Percentiles rank a stretch among this genome's conserved stretches.
Conservation (phyloP, 345 rosid species). For the Salix koriyanagi region DNA sequence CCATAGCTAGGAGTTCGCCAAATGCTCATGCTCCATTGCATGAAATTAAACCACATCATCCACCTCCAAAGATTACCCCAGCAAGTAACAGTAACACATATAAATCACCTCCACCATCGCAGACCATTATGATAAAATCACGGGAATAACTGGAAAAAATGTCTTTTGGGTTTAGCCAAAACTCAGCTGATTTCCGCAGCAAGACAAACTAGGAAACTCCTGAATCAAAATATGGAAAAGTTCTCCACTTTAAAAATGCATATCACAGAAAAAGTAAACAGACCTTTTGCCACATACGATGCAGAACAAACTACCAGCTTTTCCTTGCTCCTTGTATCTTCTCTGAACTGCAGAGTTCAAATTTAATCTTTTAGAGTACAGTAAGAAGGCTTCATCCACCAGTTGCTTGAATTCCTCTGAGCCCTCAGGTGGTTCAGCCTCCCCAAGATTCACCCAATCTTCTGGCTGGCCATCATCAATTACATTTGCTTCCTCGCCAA, state of each 20-base stretch:
- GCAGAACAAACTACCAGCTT: conserved; percentile 71
- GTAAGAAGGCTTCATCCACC: conserved; percentile 51
- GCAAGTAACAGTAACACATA: neutral
- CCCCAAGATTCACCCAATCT: conserved; percentile 26
- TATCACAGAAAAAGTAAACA: conserved; percentile 37
- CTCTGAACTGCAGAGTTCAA: conserved; percentile 38
- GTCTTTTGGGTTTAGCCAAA: neutral
- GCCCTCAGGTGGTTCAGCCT: conserved; percentile 41
- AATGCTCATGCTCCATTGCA: neutral
- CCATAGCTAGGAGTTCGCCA: neutral
- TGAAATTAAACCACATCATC: neutral
- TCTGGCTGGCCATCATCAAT: conserved; percentile 36
- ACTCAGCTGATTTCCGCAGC: conserved; percentile 3
- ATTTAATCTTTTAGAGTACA: conserved; percentile 48
- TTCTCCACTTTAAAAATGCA: conserved; percentile 20
- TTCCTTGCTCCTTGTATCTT: conserved; percentile 67
- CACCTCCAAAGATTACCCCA: neutral
- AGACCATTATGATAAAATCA: neutral
- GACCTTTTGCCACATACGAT: conserved; percentile 66
- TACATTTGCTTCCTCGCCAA: conserved; percentile 27
- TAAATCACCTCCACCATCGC: neutral
- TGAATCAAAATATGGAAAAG: conserved; percentile 24
- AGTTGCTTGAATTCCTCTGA: conserved; percentile 54
- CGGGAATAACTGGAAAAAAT: neutral
- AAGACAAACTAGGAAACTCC: conserved; percentile 21